Conservation (phyloP, 306 rosid genomes). For the Lathyrus oleraceus region DNA sequence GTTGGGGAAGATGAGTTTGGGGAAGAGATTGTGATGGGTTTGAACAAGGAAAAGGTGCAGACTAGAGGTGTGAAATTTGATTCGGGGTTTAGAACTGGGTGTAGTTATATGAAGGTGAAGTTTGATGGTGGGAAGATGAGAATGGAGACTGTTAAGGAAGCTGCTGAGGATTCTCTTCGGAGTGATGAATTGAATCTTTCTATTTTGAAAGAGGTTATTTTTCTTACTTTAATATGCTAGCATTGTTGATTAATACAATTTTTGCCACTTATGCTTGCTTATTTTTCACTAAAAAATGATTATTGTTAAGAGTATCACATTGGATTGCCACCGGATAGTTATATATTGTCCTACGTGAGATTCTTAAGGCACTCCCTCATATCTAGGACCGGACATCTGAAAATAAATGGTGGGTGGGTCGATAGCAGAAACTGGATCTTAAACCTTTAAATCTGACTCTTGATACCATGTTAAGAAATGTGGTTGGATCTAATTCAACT, state of each 20-base stretch:
- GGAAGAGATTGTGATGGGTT: conserved; percentile 65
- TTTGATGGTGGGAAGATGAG: conserved; percentile 67
- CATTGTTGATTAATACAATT: background rate
- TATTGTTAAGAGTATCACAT: background rate
- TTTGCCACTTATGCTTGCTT: background rate
- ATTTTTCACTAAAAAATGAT: background rate
- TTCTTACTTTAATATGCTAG: background rate
- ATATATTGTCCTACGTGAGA: no score
- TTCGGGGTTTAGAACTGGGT: conserved; percentile 46
- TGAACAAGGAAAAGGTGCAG: conserved; percentile 86
- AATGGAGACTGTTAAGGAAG: conserved; percentile 57
- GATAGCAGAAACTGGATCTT: no score
- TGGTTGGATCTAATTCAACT: no score
- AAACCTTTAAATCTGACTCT: no score
- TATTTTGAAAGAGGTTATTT: conserved; percentile 73
- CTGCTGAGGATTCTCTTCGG: conserved; percentile 71
- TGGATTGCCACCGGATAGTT: no score
- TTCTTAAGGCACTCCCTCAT: no score
- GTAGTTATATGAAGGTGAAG: conserved; percentile 60
- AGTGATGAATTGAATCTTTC: conserved; percentile 69
- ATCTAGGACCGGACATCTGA: no score
- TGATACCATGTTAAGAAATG: no score
- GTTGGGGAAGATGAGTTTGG: conserved; percentile 74
- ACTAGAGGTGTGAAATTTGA: conserved; percentile 75
- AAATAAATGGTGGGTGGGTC: no score